Evolutionary conservation across 2,329 filamentous ascomycete genomes (phyloP).

Genomic region (Sporothrix inflata): DNA sequence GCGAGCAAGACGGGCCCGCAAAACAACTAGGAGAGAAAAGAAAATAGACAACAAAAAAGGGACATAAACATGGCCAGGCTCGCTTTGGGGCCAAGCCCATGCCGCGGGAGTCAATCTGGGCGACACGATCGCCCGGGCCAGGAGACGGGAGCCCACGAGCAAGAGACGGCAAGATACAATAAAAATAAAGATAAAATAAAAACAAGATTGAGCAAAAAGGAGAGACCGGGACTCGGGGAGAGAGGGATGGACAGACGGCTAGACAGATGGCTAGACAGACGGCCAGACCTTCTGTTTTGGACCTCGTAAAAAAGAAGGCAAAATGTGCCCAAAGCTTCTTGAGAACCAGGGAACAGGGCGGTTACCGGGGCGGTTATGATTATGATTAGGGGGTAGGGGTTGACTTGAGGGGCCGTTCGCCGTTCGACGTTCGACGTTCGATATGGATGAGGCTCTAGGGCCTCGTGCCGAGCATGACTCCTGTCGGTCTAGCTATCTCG

Average conservation of each 20-base stretch:
- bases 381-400: conserved; percentile 1
- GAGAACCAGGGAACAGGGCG: neutral
- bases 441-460: conserved; percentile 6
- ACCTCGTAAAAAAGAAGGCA: neutral
- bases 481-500: neutral
- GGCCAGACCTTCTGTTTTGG: neutral
- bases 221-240: neutral
- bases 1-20: conserved; percentile 10
- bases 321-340: conserved; percentile 9
- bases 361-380: conserved; percentile 2
- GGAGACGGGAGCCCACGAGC: conserved; percentile 4
- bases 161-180: neutral
- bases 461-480: neutral
- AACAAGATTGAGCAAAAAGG: neutral
- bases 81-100: neutral
- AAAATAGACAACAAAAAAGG: neutral
- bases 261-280: no score
- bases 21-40: neutral
- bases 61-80: conserved; percentile 13
- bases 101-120: conserved; percentile 18
- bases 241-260: neutral
- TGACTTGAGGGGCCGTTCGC: neutral
- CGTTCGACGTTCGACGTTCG: neutral
- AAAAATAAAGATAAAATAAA: neutral
- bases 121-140: conserved; percentile 16